phyloP scores from a whole-genome alignment of 805 yeast species.

The Yamadazyma sp. region DNA sequence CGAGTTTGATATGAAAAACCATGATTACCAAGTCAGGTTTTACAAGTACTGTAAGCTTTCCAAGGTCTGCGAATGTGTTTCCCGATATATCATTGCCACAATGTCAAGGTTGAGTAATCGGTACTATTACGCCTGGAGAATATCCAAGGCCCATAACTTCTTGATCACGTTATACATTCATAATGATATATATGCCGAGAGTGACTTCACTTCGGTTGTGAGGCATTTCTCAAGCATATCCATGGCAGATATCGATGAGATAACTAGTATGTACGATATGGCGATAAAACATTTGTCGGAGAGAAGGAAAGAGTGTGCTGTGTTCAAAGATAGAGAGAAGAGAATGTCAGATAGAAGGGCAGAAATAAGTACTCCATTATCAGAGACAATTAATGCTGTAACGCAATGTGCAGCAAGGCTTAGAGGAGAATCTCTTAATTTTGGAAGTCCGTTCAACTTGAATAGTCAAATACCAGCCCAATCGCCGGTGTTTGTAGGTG shows the following conservation, averaged over 20 bases:
- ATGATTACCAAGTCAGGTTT: conserved; percentile 22
- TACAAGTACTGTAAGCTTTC: conserved; percentile 26
- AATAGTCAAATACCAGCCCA: not conserved
- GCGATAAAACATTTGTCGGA: conserved; percentile 16
- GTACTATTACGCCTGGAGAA: conserved; percentile 68
- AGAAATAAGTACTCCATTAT: not conserved
- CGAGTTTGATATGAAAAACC: conserved; percentile 14
- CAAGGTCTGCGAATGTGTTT: conserved; percentile 22
- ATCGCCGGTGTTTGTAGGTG: not conserved
- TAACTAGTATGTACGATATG: conserved; percentile 21
- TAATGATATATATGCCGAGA: conserved; percentile 24
- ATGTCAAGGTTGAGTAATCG: conserved; percentile 49
- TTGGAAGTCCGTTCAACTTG: not conserved
- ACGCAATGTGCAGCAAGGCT: not conserved
- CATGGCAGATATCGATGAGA: conserved; percentile 27
- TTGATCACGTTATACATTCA: conserved; percentile 36
- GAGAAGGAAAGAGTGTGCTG: not conserved
- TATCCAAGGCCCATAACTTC: conserved; percentile 55
- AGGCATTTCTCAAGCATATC: conserved; percentile 16
- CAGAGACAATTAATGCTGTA: not conserved
- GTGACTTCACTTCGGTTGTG: conserved; percentile 9
- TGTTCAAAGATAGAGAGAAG: not conserved
- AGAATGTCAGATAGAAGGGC: not conserved
- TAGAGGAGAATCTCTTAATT: not conserved
- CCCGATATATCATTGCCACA: conserved; percentile 22